These are phyloP conservation scores for Lactarius akahatsu DNA, from an alignment of 768 basidiomycete genomes.

Conservation along the genomic window DNA sequence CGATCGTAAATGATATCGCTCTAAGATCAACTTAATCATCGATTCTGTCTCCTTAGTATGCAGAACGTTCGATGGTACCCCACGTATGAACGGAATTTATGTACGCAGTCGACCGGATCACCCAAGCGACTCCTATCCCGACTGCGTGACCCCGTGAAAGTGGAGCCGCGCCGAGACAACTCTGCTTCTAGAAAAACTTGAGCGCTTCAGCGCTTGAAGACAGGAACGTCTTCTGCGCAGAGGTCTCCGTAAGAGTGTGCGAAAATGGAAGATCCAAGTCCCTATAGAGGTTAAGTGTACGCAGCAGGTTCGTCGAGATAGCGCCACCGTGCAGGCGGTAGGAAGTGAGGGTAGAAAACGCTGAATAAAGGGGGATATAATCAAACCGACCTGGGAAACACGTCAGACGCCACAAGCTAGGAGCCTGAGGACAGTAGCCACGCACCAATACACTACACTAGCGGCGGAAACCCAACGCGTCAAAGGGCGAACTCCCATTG, in stretches of 20 bases:
- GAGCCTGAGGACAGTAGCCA: not conserved
- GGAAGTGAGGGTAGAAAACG: not conserved
- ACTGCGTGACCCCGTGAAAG: not conserved
- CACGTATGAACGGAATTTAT: not conserved
- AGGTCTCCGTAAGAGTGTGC: not conserved
- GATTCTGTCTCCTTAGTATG: not conserved
- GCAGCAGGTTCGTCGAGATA: not conserved
- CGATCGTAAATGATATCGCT: not conserved
- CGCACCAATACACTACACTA: conserved; percentile 62
- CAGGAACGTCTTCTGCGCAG: conserved; percentile 3
- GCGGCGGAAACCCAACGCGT: conserved; percentile 53
- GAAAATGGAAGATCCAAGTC: not conserved
- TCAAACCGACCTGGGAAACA: not conserved
- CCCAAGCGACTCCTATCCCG: not conserved
- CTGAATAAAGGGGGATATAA: not conserved
- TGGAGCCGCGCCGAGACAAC: not conserved
- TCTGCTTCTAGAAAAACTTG: conserved; percentile 10
- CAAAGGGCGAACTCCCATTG: conserved; percentile 55
- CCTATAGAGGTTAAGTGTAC: not conserved
- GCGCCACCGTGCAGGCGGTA: not conserved
- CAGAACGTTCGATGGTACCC: not conserved
- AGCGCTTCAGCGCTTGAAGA: conserved; percentile 4
- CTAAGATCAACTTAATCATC: not conserved
- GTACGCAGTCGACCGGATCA: not conserved
- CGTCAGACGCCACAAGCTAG: not conserved